Conservation (phyloP, 169 alveolate species). For the Cryptosporidium bovis region DNA sequence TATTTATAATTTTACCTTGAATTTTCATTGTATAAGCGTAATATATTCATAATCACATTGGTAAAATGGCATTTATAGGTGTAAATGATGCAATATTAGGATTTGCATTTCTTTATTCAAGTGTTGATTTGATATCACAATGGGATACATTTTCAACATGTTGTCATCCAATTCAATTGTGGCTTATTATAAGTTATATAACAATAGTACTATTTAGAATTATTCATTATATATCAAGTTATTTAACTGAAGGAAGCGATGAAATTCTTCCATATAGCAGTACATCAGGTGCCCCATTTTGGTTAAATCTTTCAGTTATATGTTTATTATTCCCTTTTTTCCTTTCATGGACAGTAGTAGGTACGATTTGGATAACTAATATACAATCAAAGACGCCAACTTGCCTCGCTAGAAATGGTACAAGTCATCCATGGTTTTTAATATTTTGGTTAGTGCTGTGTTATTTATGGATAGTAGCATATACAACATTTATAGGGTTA, state of each 20-base stretch:
- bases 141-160: conserved; percentile 82
- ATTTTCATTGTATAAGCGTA: not conserved
- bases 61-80: conserved; percentile 36
- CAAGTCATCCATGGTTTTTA: conserved; percentile 85
- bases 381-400: conserved; percentile 79
- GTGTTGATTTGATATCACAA: conserved; percentile 81
- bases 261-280: conserved; percentile 78
- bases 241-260: conserved; percentile 81
- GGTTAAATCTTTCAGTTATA: conserved; percentile 79
- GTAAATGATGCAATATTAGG: conserved; percentile 81
- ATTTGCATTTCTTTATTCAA: conserved; percentile 81
- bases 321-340: conserved; percentile 81
- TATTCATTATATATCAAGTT: conserved; percentile 80
- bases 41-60: not conserved
- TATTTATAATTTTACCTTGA: not conserved
- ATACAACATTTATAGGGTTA: conserved; percentile 80
- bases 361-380: conserved; percentile 80
- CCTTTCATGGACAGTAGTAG: conserved; percentile 81
- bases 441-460: conserved; percentile 82
- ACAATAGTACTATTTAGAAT: conserved; percentile 80
- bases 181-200: conserved; percentile 82
- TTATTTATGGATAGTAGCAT: conserved; percentile 81
- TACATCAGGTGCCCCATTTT: conserved; percentile 80
- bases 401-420: conserved; percentile 77
- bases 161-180: conserved; percentile 81